Percentiles rank a stretch among this genome's conserved stretches.
phyloP scores from a whole-genome alignment of 2,329 filamentous ascomycete genomes.

The Phialophora macrospora region DNA sequence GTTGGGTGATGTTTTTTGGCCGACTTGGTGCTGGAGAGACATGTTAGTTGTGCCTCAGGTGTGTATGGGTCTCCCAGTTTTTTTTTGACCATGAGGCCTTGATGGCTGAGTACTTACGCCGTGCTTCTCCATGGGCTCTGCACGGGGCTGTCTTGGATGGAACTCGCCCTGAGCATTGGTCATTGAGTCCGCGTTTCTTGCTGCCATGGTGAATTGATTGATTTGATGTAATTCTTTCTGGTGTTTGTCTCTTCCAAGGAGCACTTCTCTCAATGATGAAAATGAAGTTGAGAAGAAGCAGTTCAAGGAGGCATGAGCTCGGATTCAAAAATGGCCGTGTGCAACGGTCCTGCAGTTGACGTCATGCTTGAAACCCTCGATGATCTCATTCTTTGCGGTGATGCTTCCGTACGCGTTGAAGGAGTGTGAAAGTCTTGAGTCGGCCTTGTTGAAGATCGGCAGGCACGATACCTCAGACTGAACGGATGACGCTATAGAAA shows the following conservation, averaged over 20 bases:
- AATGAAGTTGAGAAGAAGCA: background rate
- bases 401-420: background rate
- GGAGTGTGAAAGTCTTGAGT: background rate
- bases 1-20: constrained; percentile 60
- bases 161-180: constrained; percentile 62
- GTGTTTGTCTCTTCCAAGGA: background rate
- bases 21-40: constrained; percentile 64
- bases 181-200: constrained; percentile 59
- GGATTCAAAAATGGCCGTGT: constrained; percentile 8
- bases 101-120: constrained; percentile 54
- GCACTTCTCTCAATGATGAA: background rate
- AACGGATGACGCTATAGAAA: background rate
- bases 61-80: constrained; percentile 10
- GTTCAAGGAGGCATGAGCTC: constrained; percentile 2
- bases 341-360: constrained; percentile 7
- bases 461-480: background rate
- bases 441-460: background rate
- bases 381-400: constrained; percentile 17
- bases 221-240: background rate
- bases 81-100: background rate
- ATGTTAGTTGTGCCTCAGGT: background rate
- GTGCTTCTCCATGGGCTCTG: constrained; percentile 59
- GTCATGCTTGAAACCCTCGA: constrained; percentile 7
- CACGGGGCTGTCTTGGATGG: constrained; percentile 55
- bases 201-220: constrained; percentile 47